phyloP scores from a whole-genome alignment of 139 green algal species.

The Tetraselmis striata region DNA sequence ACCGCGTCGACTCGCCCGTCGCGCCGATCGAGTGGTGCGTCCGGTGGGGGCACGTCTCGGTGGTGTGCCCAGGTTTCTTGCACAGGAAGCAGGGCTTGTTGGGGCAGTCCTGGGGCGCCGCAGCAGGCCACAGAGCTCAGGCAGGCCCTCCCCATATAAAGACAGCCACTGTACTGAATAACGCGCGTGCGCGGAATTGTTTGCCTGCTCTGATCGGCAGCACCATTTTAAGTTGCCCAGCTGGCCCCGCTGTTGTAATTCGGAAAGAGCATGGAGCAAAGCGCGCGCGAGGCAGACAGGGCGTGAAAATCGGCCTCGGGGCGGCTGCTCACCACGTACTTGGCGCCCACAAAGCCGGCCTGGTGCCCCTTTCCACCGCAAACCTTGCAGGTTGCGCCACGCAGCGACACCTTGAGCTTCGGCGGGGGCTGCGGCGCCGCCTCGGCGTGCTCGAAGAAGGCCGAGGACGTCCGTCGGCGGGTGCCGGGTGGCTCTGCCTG shows the following conservation, averaged over 20 bases:
- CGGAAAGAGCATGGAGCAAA: background rate
- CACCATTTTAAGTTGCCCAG: too few relatives aligned
- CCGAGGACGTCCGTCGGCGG: too few relatives aligned
- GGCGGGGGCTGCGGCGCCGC: too few relatives aligned
- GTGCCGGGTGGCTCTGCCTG: too few relatives aligned
- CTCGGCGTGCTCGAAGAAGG: too few relatives aligned
- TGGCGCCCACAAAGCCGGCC: slow-evolving; percentile 76
- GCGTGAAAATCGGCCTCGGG: too few relatives aligned
- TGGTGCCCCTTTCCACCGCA: slow-evolving; percentile 69
- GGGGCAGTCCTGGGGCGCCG: slow-evolving; percentile 62
- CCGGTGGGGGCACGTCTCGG: slow-evolving; percentile 71
- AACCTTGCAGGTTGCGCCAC: too few relatives aligned
- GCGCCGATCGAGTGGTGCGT: slow-evolving; percentile 14
- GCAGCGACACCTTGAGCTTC: too few relatives aligned
- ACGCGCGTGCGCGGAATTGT: background rate
- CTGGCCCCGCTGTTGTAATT: background rate
- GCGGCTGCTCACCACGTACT: slow-evolving; percentile 40
- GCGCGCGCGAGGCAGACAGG: too few relatives aligned
- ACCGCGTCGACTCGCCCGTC: background rate
- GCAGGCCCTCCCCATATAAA: background rate
- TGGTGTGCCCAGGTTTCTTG: slow-evolving; percentile 77
- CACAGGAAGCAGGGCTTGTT: slow-evolving; percentile 87
- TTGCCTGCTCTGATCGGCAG: too few relatives aligned
- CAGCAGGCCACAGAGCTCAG: too few relatives aligned
- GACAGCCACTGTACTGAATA: background rate